A percentile compares a stretch with the other conserved stretches of the same genome.
These are phyloP conservation scores for Dichotomopilus funicola DNA, from an alignment of 2,329 filamentous ascomycete genomes.

Conservation along the genomic window DNA sequence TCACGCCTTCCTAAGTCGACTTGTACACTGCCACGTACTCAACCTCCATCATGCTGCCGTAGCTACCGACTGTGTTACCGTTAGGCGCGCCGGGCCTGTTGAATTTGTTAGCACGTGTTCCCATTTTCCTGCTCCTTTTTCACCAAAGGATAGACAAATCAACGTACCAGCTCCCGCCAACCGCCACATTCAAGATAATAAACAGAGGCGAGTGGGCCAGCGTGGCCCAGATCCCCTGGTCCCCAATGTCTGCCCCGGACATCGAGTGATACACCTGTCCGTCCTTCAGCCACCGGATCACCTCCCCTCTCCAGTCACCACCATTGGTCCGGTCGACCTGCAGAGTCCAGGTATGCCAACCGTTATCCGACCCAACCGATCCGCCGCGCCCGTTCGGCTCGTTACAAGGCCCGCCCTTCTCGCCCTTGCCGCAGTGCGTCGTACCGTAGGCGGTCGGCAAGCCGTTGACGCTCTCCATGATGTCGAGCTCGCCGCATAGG, in stretches of 20 bases:
- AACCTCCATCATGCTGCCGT: conserved; percentile 45
- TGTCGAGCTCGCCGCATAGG: conserved; percentile 49
- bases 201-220: conserved; percentile 46
- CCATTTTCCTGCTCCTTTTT: not conserved
- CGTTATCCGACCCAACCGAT: conserved; percentile 29
- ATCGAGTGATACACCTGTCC: conserved; percentile 39
- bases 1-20: not conserved
- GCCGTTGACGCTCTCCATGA: conserved; percentile 52
- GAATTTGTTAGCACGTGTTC: conserved; percentile 8
- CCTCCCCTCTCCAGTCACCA: conserved; percentile 39
- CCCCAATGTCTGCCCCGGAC: conserved; percentile 38
- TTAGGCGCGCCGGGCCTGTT: conserved; percentile 44
- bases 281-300: conserved; percentile 46
- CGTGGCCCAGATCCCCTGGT: conserved; percentile 42
- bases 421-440: conserved; percentile 41
- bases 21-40: conserved; percentile 40
- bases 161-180: conserved; percentile 48
- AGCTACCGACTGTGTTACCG: conserved; percentile 38
- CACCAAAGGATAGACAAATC: not conserved
- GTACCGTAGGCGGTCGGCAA: conserved; percentile 40
- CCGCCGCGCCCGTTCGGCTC: conserved; percentile 41
- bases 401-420: conserved; percentile 43
- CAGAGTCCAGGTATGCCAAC: conserved; percentile 45
- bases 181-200: conserved; percentile 49
- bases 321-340: conserved; percentile 41